Evolutionary conservation across 2,329 filamentous ascomycete genomes (phyloP).

Genomic region (Thermoascus crustaceus): DNA sequence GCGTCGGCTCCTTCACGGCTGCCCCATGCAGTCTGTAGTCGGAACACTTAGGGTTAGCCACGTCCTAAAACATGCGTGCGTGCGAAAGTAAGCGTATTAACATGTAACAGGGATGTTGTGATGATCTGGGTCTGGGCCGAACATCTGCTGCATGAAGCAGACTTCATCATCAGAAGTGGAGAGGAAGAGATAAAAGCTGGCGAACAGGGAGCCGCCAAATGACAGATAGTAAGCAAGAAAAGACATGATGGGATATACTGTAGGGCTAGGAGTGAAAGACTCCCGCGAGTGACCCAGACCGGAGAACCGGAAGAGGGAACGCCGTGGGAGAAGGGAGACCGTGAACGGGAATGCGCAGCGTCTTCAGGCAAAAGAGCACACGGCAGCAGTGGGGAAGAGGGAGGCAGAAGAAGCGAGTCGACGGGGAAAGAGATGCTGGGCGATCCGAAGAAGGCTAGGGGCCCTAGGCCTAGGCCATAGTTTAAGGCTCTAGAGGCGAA

Average conservation of each 20-base stretch:
- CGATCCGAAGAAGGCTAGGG: slow-evolving; percentile 2
- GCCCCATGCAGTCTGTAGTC: slow-evolving; percentile 81
- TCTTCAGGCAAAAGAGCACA: not conserved
- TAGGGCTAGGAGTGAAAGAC: not conserved
- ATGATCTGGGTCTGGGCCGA: too few species aligned
- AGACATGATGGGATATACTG: not conserved
- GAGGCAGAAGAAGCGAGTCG: not conserved
- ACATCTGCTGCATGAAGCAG: too few species aligned
- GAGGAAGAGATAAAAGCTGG: too few species aligned
- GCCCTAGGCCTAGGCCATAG: slow-evolving; percentile 2
- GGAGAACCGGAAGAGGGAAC: not conserved
- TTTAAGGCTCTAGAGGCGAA: slow-evolving; percentile 2
- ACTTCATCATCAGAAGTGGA: too few species aligned
- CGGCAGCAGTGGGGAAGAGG: not conserved
- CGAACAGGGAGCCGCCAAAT: too few species aligned
- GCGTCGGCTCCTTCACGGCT: slow-evolving; percentile 86
- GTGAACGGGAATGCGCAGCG: not conserved
- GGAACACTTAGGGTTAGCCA: too few species aligned
- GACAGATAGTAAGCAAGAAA: not conserved
- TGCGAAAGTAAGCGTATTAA: too few species aligned
- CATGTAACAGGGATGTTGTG: too few species aligned
- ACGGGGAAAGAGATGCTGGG: not conserved
- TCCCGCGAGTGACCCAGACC: slow-evolving; percentile 2
- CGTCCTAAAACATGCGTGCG: too few species aligned
- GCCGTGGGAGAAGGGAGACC: slow-evolving; percentile 1